phyloP scores from a whole-genome alignment of 306 rosid genomes.

The Vachellia pachyceras region DNA sequence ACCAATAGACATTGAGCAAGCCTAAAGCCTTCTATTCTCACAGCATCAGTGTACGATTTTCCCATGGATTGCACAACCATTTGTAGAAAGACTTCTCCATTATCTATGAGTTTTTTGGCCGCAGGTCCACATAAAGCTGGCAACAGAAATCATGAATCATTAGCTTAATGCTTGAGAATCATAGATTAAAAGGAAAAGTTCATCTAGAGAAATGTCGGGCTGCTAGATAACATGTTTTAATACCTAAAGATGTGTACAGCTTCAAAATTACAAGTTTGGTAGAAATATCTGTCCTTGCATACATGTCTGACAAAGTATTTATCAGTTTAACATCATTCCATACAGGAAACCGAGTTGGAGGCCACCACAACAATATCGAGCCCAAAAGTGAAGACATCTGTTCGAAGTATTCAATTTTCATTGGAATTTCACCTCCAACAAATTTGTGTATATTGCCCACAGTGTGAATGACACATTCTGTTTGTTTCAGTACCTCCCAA shows the following conservation, averaged over 20 bases:
- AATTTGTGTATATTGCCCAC: constrained; percentile 49
- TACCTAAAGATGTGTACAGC: constrained; percentile 87
- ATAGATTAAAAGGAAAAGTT: constrained; percentile 26
- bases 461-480: constrained; percentile 49
- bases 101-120: constrained; percentile 62
- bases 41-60: constrained; percentile 56
- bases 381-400: constrained; percentile 78
- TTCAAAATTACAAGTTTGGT: constrained; percentile 63
- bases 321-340: constrained; percentile 63
- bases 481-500: constrained; percentile 62
- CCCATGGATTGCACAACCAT: constrained; percentile 74
- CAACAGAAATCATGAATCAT: constrained; percentile 37
- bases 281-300: constrained; percentile 46
- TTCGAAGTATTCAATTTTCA: constrained; percentile 57
- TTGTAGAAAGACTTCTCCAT: constrained; percentile 60
- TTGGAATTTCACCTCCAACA: constrained; percentile 45
- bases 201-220: not conserved
- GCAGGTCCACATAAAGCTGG: constrained; percentile 83
- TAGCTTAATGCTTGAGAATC: constrained; percentile 20
- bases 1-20: constrained; percentile 81
- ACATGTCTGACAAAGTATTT: constrained; percentile 53
- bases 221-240: constrained; percentile 13
- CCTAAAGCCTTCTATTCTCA: constrained; percentile 75
- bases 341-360: constrained; percentile 70
- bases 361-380: constrained; percentile 70